These are phyloP conservation scores for Blakeslea trispora DNA, from an alignment of 371 early-diverging fungal species.

Conservation along the genomic window DNA sequence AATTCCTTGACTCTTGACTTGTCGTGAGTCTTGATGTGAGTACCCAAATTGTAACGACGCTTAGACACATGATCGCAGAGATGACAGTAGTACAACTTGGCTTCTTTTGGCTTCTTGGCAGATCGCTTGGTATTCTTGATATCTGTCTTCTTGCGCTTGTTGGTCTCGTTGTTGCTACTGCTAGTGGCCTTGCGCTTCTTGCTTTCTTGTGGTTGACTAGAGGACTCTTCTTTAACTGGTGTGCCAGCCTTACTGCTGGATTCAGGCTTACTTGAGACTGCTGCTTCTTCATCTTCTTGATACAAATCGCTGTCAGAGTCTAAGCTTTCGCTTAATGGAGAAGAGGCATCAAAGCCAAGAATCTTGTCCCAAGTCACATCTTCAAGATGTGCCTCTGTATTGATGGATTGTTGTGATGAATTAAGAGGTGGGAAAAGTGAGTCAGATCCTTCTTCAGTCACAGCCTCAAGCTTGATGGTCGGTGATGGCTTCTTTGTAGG, in stretches of 20 bases:
- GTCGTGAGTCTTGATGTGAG: constrained; percentile 75
- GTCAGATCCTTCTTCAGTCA: constrained; percentile 16
- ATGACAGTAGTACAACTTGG: constrained; percentile 44
- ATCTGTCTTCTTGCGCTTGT: constrained; percentile 18
- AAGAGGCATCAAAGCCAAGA: constrained; percentile 1
- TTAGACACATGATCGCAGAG: constrained; percentile 63
- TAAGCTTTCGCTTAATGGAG: not conserved
- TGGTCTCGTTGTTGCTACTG: not conserved
- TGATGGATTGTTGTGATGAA: not conserved
- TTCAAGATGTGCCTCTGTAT: not conserved
- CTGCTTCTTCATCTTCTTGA: not conserved
- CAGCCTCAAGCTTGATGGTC: constrained; percentile 4
- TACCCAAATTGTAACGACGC: constrained; percentile 74
- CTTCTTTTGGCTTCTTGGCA: constrained; percentile 18
- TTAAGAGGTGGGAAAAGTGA: constrained; percentile 40
- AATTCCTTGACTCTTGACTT: constrained; percentile 63
- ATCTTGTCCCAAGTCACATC: constrained; percentile 1
- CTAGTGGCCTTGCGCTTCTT: not conserved
- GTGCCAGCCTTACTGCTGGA: not conserved
- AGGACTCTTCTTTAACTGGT: not conserved
- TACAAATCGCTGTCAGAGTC: not conserved
- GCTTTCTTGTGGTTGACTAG: not conserved
- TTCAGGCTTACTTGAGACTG: not conserved
- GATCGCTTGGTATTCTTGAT: constrained; percentile 1
- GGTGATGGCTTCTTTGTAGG: constrained; percentile 10